These are phyloP conservation scores for Pythium scleroteichum DNA, from an alignment of 352 stramenopile genomes.

Conservation along the genomic window DNA sequence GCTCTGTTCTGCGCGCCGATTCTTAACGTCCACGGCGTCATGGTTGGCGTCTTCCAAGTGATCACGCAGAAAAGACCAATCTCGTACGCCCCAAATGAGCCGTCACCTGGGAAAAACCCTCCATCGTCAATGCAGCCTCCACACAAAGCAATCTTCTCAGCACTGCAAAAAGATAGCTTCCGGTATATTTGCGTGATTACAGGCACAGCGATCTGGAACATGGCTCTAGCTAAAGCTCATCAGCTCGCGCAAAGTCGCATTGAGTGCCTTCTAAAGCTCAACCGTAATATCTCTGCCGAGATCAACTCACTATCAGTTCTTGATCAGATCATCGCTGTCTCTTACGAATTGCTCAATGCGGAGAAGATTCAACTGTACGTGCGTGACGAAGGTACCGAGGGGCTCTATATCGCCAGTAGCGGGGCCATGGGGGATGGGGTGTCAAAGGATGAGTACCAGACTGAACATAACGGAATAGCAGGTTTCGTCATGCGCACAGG, in stretches of 20 bases:
- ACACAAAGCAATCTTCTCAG: conserved; percentile 27
- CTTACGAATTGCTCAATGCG: conserved; percentile 40
- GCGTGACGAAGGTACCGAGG: conserved; percentile 34
- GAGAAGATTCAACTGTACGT: conserved; percentile 40
- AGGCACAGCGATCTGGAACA: conserved; percentile 44
- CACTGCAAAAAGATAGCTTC: conserved; percentile 40
- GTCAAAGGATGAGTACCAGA: conserved; percentile 36
- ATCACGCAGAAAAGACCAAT: conserved; percentile 41
- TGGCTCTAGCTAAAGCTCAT: conserved; percentile 34
- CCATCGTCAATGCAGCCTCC: too few species aligned
- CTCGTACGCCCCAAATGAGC: neutral
- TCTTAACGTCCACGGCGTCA: conserved; percentile 60
- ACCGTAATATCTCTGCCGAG: conserved; percentile 42
- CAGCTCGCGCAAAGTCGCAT: conserved; percentile 39
- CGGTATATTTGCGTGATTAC: conserved; percentile 43
- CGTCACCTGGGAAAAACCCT: too few species aligned
- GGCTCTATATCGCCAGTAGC: conserved; percentile 32
- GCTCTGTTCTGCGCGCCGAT: conserved; percentile 57
- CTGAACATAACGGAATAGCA: conserved; percentile 28
- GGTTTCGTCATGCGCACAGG: conserved; percentile 24
- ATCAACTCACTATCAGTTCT: conserved; percentile 35
- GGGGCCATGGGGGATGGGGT: neutral
- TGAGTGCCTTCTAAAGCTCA: conserved; percentile 39
- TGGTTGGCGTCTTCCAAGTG: conserved; percentile 64
- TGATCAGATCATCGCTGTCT: conserved; percentile 43